These are phyloP conservation scores for Mitragyna speciosa DNA, from an alignment of 257 asterid genomes.

Conservation along the genomic window DNA sequence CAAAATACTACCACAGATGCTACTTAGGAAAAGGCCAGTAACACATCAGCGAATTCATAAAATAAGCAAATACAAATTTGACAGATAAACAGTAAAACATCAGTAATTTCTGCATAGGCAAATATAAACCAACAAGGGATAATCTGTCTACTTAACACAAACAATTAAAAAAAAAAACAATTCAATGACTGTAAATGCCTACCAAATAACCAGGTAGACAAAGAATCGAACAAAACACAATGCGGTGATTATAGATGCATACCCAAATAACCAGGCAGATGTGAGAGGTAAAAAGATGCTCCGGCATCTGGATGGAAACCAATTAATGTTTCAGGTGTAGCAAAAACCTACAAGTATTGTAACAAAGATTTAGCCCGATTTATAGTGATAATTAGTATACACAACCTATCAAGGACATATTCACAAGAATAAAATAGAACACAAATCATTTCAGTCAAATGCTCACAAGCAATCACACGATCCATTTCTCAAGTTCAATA, in stretches of 20 bases:
- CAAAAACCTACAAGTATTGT: slow-evolving; percentile 62
- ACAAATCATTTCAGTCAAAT: neutral
- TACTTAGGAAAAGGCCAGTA: neutral
- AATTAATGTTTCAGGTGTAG: slow-evolving; percentile 88
- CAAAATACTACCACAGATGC: neutral
- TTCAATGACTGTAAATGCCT: neutral
- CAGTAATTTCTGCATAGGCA: neutral
- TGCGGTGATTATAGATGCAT: slow-evolving; percentile 1
- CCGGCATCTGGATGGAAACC: slow-evolving; percentile 99
- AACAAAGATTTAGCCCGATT: slow-evolving; percentile 5
- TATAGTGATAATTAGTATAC: neutral
- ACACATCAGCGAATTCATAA: neutral
- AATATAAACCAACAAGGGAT: neutral
- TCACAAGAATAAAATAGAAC: neutral
- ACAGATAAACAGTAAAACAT: neutral
- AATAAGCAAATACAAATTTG: neutral
- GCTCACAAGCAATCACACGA: neutral
- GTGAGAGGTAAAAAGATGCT: slow-evolving; percentile 94
- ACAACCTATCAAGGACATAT: neutral
- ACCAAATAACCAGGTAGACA: slow-evolving; percentile 88
- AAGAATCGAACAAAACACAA: neutral
- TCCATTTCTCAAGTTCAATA: neutral
- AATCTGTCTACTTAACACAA: neutral
- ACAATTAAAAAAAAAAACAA: neutral
- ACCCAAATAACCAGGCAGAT: slow-evolving; percentile 92